These are phyloP conservation scores for Alternaria viburni DNA, from an alignment of 2,329 filamentous ascomycete species.

Conservation along the genomic window DNA sequence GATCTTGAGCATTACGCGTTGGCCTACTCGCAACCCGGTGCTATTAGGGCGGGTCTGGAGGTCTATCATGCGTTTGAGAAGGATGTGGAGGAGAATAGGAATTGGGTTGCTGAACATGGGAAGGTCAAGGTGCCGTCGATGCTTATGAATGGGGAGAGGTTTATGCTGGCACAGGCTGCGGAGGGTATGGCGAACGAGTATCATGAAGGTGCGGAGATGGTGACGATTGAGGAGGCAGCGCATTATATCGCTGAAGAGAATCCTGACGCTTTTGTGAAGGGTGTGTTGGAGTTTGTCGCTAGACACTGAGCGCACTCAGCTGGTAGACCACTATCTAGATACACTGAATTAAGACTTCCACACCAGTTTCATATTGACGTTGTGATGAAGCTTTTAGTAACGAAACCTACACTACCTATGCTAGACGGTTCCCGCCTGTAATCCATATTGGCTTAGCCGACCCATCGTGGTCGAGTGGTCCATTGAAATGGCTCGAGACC, in stretches of 20 bases:
- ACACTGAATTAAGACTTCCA: background rate
- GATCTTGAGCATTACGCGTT: slow-evolving; percentile 2
- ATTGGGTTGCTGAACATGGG: background rate
- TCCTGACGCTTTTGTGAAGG: background rate
- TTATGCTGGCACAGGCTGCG: background rate
- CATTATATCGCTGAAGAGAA: slow-evolving; percentile 1
- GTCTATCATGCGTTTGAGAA: slow-evolving; percentile 2
- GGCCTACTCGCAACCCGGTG: background rate
- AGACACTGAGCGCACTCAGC: background rate
- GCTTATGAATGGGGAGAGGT: background rate
- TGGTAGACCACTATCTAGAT: background rate
- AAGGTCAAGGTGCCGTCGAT: background rate
- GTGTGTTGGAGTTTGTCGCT: background rate
- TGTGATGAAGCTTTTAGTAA: background rate
- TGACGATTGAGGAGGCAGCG: background rate
- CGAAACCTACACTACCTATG: background rate
- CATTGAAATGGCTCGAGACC: no score
- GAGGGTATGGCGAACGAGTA: slow-evolving; percentile 1
- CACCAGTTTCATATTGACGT: background rate
- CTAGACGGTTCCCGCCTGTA: background rate
- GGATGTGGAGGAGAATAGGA: slow-evolving; percentile 1
- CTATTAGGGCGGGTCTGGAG: background rate
- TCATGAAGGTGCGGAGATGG: background rate
- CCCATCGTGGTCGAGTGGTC: no score
- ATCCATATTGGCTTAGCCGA: background rate